Conservation (phyloP, 495 filamentous ascomycete species). For the Pseudomonodictys pantanalensis region DNA sequence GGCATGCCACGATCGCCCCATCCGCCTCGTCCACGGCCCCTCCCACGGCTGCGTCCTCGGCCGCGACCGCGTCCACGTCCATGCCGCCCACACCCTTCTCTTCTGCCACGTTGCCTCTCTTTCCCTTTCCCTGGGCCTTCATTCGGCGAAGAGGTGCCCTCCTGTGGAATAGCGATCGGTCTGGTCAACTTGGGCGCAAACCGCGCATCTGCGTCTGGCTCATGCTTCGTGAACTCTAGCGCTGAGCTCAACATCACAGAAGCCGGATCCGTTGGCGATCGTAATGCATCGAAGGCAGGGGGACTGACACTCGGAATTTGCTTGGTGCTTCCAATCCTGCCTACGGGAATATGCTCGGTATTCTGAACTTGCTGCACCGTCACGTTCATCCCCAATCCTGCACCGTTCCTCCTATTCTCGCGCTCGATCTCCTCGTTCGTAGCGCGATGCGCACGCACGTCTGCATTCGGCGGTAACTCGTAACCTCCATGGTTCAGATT, state of each 20-base stretch:
- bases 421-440: background rate
- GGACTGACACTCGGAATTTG: background rate
- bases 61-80: background rate
- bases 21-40: slow-evolving; percentile 3
- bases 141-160: background rate
- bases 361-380: slow-evolving; percentile 13
- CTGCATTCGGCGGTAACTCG: background rate
- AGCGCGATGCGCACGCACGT: background rate
- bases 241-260: slow-evolving; percentile 12
- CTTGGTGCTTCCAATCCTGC: background rate
- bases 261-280: background rate
- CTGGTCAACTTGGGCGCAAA: slow-evolving; percentile 25
- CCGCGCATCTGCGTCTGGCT: slow-evolving; percentile 26
- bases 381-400: slow-evolving; percentile 12
- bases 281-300: too few relatives aligned
- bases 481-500: slow-evolving; percentile 7
- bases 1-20: slow-evolving; percentile 5
- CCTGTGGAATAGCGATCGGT: slow-evolving; percentile 28
- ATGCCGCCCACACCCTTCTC: too few relatives aligned
- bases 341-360: slow-evolving; percentile 18
- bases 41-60: background rate
- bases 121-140: background rate
- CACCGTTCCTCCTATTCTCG: slow-evolving; percentile 18
- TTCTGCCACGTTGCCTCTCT: background rate
- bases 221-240: slow-evolving; percentile 27